A percentile compares a stretch with the other conserved stretches of the same genome.
These are phyloP conservation scores for Vigna angularis DNA, from an alignment of 306 rosid genomes.

Conservation along the genomic window DNA sequence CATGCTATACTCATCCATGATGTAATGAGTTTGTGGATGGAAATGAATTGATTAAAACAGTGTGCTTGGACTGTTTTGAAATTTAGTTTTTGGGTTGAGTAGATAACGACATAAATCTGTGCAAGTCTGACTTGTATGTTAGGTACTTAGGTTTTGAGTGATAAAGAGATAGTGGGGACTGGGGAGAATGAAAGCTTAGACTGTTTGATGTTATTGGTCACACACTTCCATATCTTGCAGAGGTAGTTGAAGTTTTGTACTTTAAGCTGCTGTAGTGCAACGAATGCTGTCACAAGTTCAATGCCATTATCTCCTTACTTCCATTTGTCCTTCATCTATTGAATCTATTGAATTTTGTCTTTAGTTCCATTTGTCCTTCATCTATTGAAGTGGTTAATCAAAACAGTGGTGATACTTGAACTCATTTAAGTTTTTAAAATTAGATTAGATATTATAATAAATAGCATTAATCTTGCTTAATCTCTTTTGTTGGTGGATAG, in stretches of 20 bases:
- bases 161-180: slow-evolving; percentile 1
- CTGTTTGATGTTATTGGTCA: slow-evolving; percentile 20
- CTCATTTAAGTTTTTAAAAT: slow-evolving; percentile 16
- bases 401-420: slow-evolving; percentile 21
- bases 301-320: slow-evolving; percentile 6
- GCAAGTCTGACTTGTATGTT: background rate
- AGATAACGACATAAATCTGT: background rate
- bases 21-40: background rate
- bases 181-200: slow-evolving; percentile 4
- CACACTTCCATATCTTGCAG: slow-evolving; percentile 22
- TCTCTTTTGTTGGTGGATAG: slow-evolving; percentile 10
- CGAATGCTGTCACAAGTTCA: slow-evolving; percentile 19
- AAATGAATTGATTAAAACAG: slow-evolving; percentile 17
- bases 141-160: slow-evolving; percentile 19
- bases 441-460: slow-evolving; percentile 16
- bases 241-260: slow-evolving; percentile 25
- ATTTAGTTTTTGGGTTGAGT: slow-evolving; percentile 16
- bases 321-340: slow-evolving; percentile 8
- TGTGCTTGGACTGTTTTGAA: background rate
- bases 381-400: slow-evolving; percentile 6
- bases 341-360: background rate
- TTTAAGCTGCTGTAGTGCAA: slow-evolving; percentile 19
- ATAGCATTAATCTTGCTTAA: slow-evolving; percentile 8
- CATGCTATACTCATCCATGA: background rate
- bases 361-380: slow-evolving; percentile 1